Evolutionary conservation across 352 stramenopile species (phyloP).

Genomic region (Phytophthora lateralis): DNA sequence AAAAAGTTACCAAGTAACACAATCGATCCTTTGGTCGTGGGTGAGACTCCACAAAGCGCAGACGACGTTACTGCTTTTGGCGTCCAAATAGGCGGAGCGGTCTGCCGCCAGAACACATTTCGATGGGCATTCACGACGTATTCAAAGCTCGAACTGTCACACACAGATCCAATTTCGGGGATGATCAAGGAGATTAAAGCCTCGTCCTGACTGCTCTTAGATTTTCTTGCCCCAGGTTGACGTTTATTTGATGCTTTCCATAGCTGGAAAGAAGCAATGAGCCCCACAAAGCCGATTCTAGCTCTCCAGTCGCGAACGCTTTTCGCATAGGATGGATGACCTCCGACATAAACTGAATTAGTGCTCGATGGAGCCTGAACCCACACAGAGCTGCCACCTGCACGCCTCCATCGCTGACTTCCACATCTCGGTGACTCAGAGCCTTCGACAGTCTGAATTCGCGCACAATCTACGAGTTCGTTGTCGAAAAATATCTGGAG

Average conservation of each 20-base stretch:
- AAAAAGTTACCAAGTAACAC: conserved; percentile 65
- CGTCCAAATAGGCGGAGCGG: conserved; percentile 45
- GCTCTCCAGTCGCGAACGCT: conserved; percentile 56
- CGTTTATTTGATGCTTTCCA: conserved; percentile 21
- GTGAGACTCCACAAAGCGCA: not conserved
- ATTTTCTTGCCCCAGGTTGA: not conserved
- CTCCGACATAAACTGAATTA: conserved; percentile 61
- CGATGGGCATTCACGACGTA: conserved; percentile 45
- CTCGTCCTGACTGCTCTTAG: not conserved
- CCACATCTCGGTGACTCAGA: not conserved
- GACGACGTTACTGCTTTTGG: not conserved
- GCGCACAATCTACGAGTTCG: conserved; percentile 51
- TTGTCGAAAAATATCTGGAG: conserved; percentile 55
- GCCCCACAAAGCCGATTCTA: conserved; percentile 56
- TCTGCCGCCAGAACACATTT: conserved; percentile 64
- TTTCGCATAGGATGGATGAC: conserved; percentile 52
- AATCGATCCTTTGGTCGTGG: conserved; percentile 19
- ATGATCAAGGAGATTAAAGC: conserved; percentile 29
- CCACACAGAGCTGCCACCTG: conserved; percentile 22
- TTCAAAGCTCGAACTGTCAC: conserved; percentile 41
- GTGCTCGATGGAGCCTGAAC: conserved; percentile 27
- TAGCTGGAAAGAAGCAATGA: conserved; percentile 42
- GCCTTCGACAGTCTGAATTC: conserved; percentile 17
- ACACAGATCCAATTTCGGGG: conserved; percentile 31
- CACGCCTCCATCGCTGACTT: conserved; percentile 14